These are phyloP conservation scores for Hypoxylon rubiginosum DNA, from an alignment of 2,329 filamentous ascomycete genomes.

Conservation along the genomic window DNA sequence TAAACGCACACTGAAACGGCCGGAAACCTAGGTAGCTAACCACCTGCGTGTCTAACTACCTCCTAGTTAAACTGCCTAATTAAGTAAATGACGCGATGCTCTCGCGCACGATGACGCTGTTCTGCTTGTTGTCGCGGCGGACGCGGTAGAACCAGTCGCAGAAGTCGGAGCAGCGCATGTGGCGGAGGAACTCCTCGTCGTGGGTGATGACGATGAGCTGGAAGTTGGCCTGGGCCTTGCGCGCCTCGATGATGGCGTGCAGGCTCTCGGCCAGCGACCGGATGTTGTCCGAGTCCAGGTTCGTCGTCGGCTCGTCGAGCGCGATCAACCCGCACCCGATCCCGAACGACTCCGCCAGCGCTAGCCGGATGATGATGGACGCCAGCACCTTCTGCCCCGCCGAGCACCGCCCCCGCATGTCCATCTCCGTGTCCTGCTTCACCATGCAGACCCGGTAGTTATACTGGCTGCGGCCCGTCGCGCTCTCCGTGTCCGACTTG, in stretches of 20 bases:
- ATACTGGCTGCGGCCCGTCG: conserved; percentile 82
- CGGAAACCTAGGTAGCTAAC: not conserved
- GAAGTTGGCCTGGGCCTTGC: conserved; percentile 91
- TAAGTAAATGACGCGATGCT: conserved; percentile 66
- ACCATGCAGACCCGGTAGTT: conserved; percentile 99
- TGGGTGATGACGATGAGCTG: conserved; percentile 99
- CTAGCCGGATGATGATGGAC: conserved; percentile 96
- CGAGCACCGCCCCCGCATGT: conserved; percentile 98
- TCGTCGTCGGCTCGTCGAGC: conserved; percentile 97
- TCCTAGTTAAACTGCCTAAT: not conserved
- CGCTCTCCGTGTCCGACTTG: conserved; percentile 86
- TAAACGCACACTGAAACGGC: not conserved
- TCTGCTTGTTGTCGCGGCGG: conserved; percentile 84
- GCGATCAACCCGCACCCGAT: conserved; percentile 96
- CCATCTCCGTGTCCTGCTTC: conserved; percentile 97
- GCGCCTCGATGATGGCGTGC: conserved; percentile 86
- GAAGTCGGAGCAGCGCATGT: conserved; percentile 96
- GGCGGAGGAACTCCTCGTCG: conserved; percentile 93
- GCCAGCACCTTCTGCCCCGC: conserved; percentile 97
- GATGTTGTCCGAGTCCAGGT: conserved; percentile 96
- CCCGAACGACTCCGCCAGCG: conserved; percentile 95
- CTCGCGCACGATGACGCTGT: conserved; percentile 84
- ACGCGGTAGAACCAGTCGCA: conserved; percentile 93
- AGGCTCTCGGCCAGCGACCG: conserved; percentile 86
- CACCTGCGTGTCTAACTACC: too few species aligned